Percentiles rank a stretch among this genome's conserved stretches.
Conservation (phyloP, 1,284 basidiomycete genomes). For the Ganoderma sinense region DNA sequence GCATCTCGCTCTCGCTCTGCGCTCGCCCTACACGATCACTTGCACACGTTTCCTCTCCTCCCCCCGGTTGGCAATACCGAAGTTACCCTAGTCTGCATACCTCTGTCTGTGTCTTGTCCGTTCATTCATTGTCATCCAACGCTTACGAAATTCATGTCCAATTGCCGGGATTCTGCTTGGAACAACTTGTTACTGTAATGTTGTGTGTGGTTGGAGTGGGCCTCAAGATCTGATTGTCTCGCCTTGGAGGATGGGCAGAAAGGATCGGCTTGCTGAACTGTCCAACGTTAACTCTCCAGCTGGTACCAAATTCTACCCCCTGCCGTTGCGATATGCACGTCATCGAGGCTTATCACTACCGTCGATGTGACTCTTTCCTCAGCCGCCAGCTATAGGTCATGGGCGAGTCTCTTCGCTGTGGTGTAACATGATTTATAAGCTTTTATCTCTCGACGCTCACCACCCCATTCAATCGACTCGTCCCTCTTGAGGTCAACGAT, state of each 20-base stretch:
- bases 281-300: too few relatives aligned
- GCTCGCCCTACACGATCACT: constrained; percentile 1
- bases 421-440: not conserved
- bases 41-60: not conserved
- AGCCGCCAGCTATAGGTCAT: not conserved
- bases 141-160: constrained; percentile 38
- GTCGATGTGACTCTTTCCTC: not conserved
- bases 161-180: constrained; percentile 27
- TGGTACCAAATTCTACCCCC: too few relatives aligned
- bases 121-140: constrained; percentile 34
- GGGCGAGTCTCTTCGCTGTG: not conserved
- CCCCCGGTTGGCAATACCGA: constrained; percentile 38
- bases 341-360: not conserved
- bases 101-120: constrained; percentile 22
- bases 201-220: not conserved
- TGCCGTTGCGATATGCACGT: not conserved
- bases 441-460: not conserved
- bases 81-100: constrained; percentile 46
- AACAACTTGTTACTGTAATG: not conserved
- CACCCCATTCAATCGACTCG: not conserved
- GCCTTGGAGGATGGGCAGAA: too few relatives aligned
- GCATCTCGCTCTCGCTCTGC: not conserved
- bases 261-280: too few relatives aligned
- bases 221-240: not conserved
- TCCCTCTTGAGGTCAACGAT: not conserved